Evolutionary conservation across 2,329 filamentous ascomycete genomes (phyloP).

Genomic region (Monilinia laxa): DNA sequence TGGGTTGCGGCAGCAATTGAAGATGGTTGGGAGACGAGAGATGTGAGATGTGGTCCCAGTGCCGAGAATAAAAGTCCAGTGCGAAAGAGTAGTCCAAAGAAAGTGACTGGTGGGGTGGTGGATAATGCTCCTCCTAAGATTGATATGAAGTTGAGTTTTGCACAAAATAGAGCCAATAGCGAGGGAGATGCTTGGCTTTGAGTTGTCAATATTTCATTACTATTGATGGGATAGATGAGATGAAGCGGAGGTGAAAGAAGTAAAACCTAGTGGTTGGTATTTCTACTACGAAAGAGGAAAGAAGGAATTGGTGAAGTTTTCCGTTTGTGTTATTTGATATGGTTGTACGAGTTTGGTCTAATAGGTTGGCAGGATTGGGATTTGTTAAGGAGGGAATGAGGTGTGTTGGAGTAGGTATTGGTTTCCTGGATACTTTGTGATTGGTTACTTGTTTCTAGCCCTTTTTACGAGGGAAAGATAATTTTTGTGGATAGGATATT

Average conservation of each 20-base stretch:
- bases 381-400: neutral
- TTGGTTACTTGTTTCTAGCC: neutral
- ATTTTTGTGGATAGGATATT: neutral
- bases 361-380: constrained; percentile 4
- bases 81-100: constrained; percentile 39
- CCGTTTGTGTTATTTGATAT: constrained; percentile 6
- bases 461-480: neutral
- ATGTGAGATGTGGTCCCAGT: constrained; percentile 73
- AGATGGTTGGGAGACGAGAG: constrained; percentile 82
- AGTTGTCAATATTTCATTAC: neutral
- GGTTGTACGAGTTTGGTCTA: constrained; percentile 15
- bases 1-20: constrained; percentile 87
- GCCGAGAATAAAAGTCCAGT: constrained; percentile 46
- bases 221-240: neutral
- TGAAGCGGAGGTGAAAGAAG: neutral
- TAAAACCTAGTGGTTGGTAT: constrained; percentile 14
- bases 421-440: constrained; percentile 8
- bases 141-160: constrained; percentile 39
- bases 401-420: constrained; percentile 17
- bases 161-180: constrained; percentile 22
- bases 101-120: constrained; percentile 19
- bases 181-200: constrained; percentile 34
- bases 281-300: neutral
- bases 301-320: constrained; percentile 2
- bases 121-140: constrained; percentile 36